A percentile compares a stretch with the other conserved stretches of the same genome.
These are phyloP conservation scores for Heliosperma pusillum DNA, from an alignment of 148 eudicot genomes.

Conservation along the genomic window DNA sequence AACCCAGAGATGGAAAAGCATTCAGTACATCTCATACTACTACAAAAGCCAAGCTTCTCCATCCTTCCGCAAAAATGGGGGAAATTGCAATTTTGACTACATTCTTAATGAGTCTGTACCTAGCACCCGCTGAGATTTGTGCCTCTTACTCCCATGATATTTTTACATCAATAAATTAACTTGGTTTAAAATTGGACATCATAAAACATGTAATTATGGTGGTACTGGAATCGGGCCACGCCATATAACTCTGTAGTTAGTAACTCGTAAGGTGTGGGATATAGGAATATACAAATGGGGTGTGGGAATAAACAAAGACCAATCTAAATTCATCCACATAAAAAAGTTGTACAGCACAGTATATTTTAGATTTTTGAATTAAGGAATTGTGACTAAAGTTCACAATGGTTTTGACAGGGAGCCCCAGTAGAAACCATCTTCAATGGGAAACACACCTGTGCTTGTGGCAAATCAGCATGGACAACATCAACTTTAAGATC, in stretches of 20 bases:
- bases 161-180: no score
- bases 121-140: no score
- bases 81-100: neutral
- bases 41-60: neutral
- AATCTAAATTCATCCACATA: neutral
- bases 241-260: no score
- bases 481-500: conserved; percentile 79
- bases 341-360: neutral
- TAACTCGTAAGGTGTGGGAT: no score
- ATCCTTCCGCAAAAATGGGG: neutral
- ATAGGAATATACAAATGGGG: no score
- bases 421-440: neutral
- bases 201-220: no score
- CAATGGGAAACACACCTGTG: conserved; percentile 46
- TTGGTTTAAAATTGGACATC: no score
- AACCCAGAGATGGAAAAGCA: neutral
- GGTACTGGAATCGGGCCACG: no score
- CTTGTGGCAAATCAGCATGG: conserved; percentile 73
- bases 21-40: neutral
- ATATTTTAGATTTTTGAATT: neutral
- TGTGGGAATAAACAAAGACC: neutral
- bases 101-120: neutral
- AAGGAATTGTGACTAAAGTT: neutral
- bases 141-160: no score
- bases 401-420: neutral